Percentiles rank a stretch among this genome's conserved stretches.
Conservation (phyloP, 805 yeast species). For the Schizosaccharomyces cryophilus region DNA sequence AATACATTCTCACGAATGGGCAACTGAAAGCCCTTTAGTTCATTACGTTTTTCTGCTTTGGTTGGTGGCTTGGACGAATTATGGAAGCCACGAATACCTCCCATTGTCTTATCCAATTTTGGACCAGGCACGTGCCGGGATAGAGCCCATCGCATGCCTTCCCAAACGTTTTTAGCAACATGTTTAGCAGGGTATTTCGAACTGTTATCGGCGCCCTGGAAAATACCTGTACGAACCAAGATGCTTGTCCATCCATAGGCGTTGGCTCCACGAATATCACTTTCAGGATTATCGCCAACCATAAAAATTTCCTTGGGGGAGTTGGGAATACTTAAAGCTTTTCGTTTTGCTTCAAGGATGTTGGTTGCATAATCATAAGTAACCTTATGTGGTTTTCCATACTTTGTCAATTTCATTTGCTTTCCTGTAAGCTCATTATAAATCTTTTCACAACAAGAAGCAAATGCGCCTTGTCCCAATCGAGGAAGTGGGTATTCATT, state of each 20-base stretch:
- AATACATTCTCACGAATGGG: conserved; percentile 33
- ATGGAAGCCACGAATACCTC: background rate
- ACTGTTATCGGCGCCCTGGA: conserved; percentile 24
- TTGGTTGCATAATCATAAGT: conserved; percentile 70
- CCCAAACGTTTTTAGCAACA: conserved; percentile 26
- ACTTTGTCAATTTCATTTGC: conserved; percentile 41
- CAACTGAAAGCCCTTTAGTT: background rate
- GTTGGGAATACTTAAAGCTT: conserved; percentile 2
- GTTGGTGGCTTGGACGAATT: background rate
- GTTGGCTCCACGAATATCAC: conserved; percentile 79
- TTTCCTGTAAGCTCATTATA: conserved; percentile 66
- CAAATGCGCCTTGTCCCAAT: conserved; percentile 88
- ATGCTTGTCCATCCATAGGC: conserved; percentile 71
- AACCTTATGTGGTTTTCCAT: conserved; percentile 61
- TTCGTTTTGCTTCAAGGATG: conserved; percentile 27
- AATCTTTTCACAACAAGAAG: conserved; percentile 64
- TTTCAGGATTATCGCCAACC: conserved; percentile 94
- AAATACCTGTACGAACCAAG: conserved; percentile 74
- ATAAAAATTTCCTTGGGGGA: conserved; percentile 29
- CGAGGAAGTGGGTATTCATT: conserved; percentile 60
- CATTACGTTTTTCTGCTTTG: background rate
- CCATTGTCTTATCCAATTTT: background rate
- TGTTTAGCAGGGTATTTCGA: conserved; percentile 21
- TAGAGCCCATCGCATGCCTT: conserved; percentile 20
- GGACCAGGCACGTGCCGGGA: background rate